phyloP scores from a whole-genome alignment of 75 land plant species.

The Cunninghamia lanceolata region DNA sequence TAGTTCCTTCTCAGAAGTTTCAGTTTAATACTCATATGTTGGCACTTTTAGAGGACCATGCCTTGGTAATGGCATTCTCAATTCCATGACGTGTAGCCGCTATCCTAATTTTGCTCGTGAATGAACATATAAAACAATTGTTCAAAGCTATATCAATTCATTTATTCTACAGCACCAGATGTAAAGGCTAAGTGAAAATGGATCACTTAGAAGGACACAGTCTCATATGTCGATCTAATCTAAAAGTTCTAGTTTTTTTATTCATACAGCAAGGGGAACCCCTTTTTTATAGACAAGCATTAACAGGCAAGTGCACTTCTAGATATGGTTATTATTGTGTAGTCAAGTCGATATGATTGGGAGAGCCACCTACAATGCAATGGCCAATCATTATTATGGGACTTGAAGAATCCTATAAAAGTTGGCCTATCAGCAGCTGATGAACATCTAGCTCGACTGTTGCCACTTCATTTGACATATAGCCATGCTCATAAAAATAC shows the following conservation, averaged over 20 bases:
- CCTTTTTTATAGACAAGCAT: conserved; percentile 85
- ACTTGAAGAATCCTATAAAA: conserved; percentile 79
- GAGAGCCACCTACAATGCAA: conserved; percentile 95
- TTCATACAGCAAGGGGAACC: conserved; percentile 76
- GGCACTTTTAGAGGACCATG: conserved; percentile 85
- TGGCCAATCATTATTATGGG: conserved; percentile 75
- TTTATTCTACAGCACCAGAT: conserved; percentile 88
- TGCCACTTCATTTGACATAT: conserved; percentile 84
- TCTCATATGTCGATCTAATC: conserved; percentile 51
- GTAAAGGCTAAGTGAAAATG: conserved; percentile 64
- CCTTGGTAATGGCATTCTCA: conserved; percentile 94
- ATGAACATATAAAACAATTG: conserved; percentile 76
- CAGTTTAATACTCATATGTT: conserved; percentile 69
- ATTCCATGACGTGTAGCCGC: conserved; percentile 87
- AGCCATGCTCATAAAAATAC: conserved; percentile 90
- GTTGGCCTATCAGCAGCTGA: conserved; percentile 81
- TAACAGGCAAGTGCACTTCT: conserved; percentile 84
- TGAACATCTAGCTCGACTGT: conserved; percentile 84
- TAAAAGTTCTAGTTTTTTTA: conserved; percentile 96
- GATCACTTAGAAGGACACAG: conserved; percentile 43
- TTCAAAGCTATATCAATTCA: conserved; percentile 83
- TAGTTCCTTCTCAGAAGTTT: conserved; percentile 66
- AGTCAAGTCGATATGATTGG: conserved; percentile 74
- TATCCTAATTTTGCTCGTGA: conserved; percentile 77
- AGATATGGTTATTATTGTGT: conserved; percentile 93